Conservation (phyloP, 2,329 filamentous ascomycete species). For the Diaporthe sp. region DNA sequence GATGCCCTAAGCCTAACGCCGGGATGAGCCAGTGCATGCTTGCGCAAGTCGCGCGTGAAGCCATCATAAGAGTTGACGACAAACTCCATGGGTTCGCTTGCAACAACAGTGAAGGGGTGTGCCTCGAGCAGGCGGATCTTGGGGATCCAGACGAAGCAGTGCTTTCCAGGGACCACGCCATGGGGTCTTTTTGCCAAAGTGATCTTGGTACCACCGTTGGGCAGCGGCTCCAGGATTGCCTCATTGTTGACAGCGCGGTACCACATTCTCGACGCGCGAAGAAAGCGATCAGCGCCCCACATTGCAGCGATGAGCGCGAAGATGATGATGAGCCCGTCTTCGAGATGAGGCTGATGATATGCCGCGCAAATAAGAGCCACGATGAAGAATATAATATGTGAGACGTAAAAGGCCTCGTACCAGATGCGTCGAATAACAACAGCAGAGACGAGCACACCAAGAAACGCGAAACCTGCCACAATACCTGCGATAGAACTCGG, state of each 20-base stretch:
- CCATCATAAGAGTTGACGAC: conserved; percentile 70
- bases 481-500: conserved; percentile 61
- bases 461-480: conserved; percentile 59
- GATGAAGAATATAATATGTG: conserved; percentile 64
- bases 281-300: conserved; percentile 64
- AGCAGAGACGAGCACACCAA: conserved; percentile 58
- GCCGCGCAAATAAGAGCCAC: conserved; percentile 60
- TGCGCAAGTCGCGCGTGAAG: conserved; percentile 69
- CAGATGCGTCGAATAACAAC: conserved; percentile 58
- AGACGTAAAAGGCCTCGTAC: conserved; percentile 69
- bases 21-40: conserved; percentile 62
- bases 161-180: conserved; percentile 65
- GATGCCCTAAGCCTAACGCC: conserved; percentile 63
- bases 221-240: conserved; percentile 65
- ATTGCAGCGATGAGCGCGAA: conserved; percentile 57
- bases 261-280: conserved; percentile 59
- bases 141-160: conserved; percentile 76
- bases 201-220: conserved; percentile 67
- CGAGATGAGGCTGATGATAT: conserved; percentile 64
- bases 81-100: conserved; percentile 66
- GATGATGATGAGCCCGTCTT: conserved; percentile 56
- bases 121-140: conserved; percentile 67
- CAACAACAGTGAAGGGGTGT: conserved; percentile 74
- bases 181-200: conserved; percentile 62
- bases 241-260: conserved; percentile 63